Percentiles rank a stretch among this genome's conserved stretches.
Conservation (phyloP, 2,329 filamentous ascomycete species). For the Fusarium temperatum region DNA sequence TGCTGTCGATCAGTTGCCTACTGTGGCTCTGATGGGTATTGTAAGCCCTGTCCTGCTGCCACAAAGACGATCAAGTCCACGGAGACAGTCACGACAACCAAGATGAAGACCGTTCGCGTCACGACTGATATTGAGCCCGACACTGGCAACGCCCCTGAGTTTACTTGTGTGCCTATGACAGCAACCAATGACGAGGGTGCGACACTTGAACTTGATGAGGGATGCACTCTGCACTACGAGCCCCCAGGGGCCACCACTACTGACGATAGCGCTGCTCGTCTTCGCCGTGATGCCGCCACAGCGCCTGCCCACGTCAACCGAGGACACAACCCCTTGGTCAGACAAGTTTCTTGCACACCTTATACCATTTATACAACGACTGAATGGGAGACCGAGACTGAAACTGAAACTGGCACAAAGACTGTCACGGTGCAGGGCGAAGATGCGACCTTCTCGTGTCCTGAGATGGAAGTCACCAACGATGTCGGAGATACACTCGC, state of each 20-base stretch:
- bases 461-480: conserved; percentile 10
- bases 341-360: not conserved
- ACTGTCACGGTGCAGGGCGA: not conserved
- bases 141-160: conserved; percentile 6
- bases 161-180: conserved; percentile 4
- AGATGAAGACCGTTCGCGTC: not conserved
- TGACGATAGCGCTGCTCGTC: not conserved
- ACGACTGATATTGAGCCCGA: conserved; percentile 7
- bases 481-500: not conserved
- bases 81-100: not conserved
- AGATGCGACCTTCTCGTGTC: conserved; percentile 4
- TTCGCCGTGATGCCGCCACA: not conserved
- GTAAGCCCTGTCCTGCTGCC: conserved; percentile 3
- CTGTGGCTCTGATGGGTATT: not conserved
- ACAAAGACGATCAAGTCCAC: not conserved
- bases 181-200: not conserved
- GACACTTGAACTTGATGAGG: conserved; percentile 2
- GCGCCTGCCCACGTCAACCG: rapidly evolving
- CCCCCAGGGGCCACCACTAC: not conserved
- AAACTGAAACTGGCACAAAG: not conserved
- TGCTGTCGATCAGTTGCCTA: not conserved
- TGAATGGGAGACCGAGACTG: not conserved
- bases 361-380: not conserved
- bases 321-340: not conserved
- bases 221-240: not conserved